Base-by-base conservation (phyloP, 1,284 basidiomycete genomes). In the Trametes sp. region DNA sequence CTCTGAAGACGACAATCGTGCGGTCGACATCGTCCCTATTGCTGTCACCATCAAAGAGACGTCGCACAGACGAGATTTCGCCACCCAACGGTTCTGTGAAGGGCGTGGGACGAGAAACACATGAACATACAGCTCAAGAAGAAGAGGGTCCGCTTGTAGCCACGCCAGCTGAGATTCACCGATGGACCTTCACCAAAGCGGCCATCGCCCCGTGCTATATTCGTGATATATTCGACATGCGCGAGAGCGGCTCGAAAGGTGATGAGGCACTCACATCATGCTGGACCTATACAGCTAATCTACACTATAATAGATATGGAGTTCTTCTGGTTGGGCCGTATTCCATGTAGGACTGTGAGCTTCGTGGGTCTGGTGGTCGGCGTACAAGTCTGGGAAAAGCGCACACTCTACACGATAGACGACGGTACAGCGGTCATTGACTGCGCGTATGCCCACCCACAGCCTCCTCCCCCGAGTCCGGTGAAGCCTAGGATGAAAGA, bases 361-460 rank as follows among this genome's bases (percentile, higher is more conserved):
- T 69, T 92, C 2, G 80, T 88, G 10, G 90, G 87, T 1, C 73
- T 90, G 54, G 74, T 92, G 7, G 86, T 92, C 1, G 89, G 86
- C 2, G 74, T 89, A 5, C 81, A 83, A 58, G 74, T 79, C 0
- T 86, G 84, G 61, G 90, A 92, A 62, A 82, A 80, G 67, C 82
- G 83, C 35, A 78, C 85, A 13, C 69, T 87, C 0, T 92, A 92
- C 70, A 49, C 63, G 89, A 89, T 93, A 59, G 91, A 93, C 69
- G 91, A 93, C 69, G 88, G 89, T 7, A 88, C 89, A 0, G 84
- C 78, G 24, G 85, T 89, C 3, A 81, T 92, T 31, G 89, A 92
- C 49, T 92, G 90, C 65, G 69, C 80, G 2, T 78, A 84, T 65
- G 77, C 76, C 4, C 78, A 81, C 62, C 24, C 66, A 71, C 53